A percentile compares a stretch with the other conserved stretches of the same genome.
phyloP scores from a whole-genome alignment of 2,329 filamentous ascomycete species.

The Epichloe baconii region DNA sequence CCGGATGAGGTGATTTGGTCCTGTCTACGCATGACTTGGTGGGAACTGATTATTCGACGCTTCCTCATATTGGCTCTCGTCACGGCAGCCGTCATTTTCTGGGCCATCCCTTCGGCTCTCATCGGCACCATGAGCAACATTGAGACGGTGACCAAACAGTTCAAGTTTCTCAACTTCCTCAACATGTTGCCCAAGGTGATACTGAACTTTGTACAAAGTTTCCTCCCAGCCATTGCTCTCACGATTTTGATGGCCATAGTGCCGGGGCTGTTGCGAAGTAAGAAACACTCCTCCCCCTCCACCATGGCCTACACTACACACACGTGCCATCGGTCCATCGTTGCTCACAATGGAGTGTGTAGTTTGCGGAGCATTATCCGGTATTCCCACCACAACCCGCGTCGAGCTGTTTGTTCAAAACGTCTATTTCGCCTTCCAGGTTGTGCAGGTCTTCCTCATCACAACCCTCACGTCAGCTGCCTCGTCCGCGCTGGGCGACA shows the following conservation, averaged over 20 bases:
- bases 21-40: conserved; percentile 74
- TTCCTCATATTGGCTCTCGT: conserved; percentile 61
- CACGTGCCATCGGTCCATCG: neutral
- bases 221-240: conserved; percentile 68
- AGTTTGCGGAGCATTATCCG: conserved; percentile 66
- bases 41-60: conserved; percentile 65
- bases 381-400: conserved; percentile 64
- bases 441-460: conserved; percentile 85
- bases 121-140: conserved; percentile 85
- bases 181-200: conserved; percentile 55
- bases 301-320: neutral
- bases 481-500: conserved; percentile 49
- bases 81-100: conserved; percentile 71
- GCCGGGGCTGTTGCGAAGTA: conserved; percentile 61
- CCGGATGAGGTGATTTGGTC: conserved; percentile 81
- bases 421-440: conserved; percentile 80
- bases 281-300: neutral
- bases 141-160: conserved; percentile 48
- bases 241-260: conserved; percentile 78
- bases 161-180: conserved; percentile 63
- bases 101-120: conserved; percentile 60
- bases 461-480: conserved; percentile 74
- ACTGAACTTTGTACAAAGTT: conserved; percentile 69
- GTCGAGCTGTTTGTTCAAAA: conserved; percentile 86
- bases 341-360: conserved; percentile 5